A percentile compares a stretch with the other conserved stretches of the same genome.
These are phyloP conservation scores for Aspergillus bombycis DNA, from an alignment of 2,329 filamentous ascomycete genomes.

Conservation along the genomic window DNA sequence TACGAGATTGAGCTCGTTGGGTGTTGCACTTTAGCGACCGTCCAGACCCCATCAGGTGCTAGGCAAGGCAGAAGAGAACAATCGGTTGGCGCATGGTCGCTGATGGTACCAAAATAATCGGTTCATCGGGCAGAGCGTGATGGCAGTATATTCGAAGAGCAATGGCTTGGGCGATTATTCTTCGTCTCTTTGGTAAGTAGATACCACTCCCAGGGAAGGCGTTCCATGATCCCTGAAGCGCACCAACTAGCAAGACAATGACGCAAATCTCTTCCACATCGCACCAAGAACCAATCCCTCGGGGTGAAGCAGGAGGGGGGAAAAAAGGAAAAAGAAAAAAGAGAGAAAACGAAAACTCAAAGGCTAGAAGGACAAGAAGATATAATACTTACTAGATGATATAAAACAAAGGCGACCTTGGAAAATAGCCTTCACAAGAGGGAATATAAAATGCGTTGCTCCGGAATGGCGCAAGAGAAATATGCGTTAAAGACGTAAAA, in stretches of 20 bases:
- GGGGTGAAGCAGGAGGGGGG: background rate
- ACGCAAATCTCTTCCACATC: background rate
- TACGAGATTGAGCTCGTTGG: background rate
- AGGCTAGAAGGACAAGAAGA: background rate
- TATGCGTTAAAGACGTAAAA: conserved; percentile 26
- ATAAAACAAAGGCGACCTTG: conserved; percentile 23
- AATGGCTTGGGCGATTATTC: background rate
- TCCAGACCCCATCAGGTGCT: conserved; percentile 3
- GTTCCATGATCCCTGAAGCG: conserved; percentile 8
- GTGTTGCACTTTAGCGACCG: conserved; percentile 6
- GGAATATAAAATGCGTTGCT: conserved; percentile 24
- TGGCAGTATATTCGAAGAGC: background rate
- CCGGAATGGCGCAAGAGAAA: conserved; percentile 23
- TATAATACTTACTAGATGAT: conserved; percentile 25
- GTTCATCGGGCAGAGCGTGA: background rate
- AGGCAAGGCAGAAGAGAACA: conserved; percentile 11
- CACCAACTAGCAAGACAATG: conserved; percentile 6
- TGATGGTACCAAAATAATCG: background rate
- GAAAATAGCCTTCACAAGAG: conserved; percentile 20
- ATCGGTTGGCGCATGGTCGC: conserved; percentile 14
- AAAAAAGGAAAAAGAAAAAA: background rate
- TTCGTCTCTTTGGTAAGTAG: background rate
- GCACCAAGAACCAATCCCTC: background rate
- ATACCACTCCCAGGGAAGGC: background rate
- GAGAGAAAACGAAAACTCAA: conserved; percentile 1